Conservation (phyloP, 805 yeast genomes). For the Kregervanrija fluxuum region DNA sequence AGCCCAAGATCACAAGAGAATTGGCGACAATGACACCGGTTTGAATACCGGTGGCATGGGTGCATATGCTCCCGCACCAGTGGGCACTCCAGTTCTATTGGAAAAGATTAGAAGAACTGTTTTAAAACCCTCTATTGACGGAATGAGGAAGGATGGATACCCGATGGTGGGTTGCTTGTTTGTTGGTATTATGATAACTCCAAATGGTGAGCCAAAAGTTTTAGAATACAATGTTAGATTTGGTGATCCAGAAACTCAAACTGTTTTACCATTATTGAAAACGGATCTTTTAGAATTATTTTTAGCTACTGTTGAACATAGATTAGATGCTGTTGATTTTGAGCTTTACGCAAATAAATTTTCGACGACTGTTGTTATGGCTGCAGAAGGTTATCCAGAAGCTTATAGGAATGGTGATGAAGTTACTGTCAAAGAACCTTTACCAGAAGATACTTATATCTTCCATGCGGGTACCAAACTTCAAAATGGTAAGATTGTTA, state of each 20-base stretch:
- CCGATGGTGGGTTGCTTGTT: constrained; percentile 95
- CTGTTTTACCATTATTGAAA: constrained; percentile 80
- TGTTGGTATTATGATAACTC: constrained; percentile 89
- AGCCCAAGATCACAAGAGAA: constrained; percentile 97
- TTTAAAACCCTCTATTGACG: constrained; percentile 86
- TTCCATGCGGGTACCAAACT: constrained; percentile 95
- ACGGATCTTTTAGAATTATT: constrained; percentile 92
- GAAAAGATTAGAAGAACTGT: constrained; percentile 65
- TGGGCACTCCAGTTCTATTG: constrained; percentile 73
- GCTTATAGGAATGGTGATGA: constrained; percentile 78
- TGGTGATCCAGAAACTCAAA: constrained; percentile 99
- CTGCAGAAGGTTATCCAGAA: constrained; percentile 97
- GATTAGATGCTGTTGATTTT: constrained; percentile 75
- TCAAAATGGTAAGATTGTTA: constrained; percentile 47
- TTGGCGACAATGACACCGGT: constrained; percentile 89
- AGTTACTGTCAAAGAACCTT: constrained; percentile 46
- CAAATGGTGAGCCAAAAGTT: constrained; percentile 80
- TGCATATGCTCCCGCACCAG: constrained; percentile 96
- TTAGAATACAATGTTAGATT: constrained; percentile 96
- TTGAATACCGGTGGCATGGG: constrained; percentile 99
- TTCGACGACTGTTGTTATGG: constrained; percentile 89
- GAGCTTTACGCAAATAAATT: constrained; percentile 48
- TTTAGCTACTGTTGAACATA: constrained; percentile 89
- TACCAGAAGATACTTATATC: constrained; percentile 57
- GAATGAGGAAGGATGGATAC: constrained; percentile 90